Conservation (phyloP, 495 filamentous ascomycete genomes). For the Chaetomium tenue region DNA sequence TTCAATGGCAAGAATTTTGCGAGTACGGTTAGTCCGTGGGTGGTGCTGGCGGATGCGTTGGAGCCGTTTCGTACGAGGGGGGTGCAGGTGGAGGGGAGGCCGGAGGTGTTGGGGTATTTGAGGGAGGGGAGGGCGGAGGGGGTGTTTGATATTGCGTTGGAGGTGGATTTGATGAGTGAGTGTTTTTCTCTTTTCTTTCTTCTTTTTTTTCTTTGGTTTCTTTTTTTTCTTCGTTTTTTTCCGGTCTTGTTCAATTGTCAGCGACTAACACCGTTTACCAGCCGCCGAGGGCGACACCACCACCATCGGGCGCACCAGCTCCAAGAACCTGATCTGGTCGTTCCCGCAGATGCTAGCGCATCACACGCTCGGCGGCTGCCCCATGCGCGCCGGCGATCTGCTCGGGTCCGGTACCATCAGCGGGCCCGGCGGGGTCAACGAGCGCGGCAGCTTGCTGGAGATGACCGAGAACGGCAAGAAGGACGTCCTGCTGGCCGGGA, state of each 20-base stretch:
- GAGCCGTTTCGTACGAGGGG: slow-evolving; percentile 60
- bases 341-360: slow-evolving; percentile 95
- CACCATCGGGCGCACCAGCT: slow-evolving; percentile 62
- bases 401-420: slow-evolving; percentile 89
- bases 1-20: slow-evolving; percentile 94
- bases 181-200: background rate
- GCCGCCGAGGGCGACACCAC: slow-evolving; percentile 62
- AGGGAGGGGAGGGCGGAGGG: slow-evolving; percentile 61
- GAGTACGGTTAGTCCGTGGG: slow-evolving; percentile 86
- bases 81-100: slow-evolving; percentile 63
- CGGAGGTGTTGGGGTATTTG: slow-evolving; percentile 65
- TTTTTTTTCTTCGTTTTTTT: too few relatives aligned
- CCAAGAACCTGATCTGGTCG: slow-evolving; percentile 77
- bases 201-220: too few relatives aligned
- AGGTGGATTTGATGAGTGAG: slow-evolving; percentile 69
- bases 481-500: slow-evolving; percentile 63
- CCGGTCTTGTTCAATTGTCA: background rate
- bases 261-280: slow-evolving; percentile 22
- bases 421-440: slow-evolving; percentile 55
- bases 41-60: slow-evolving; percentile 80
- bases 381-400: slow-evolving; percentile 76
- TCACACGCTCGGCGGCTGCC: slow-evolving; percentile 83
- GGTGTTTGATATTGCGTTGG: slow-evolving; percentile 71
- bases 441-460: slow-evolving; percentile 78
- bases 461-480: slow-evolving; percentile 66